A percentile compares a stretch with the other conserved stretches of the same genome.
These are phyloP conservation scores for Tylopilus plumbeoviolaceoides DNA, from an alignment of 768 basidiomycete species.

Conservation along the genomic window DNA sequence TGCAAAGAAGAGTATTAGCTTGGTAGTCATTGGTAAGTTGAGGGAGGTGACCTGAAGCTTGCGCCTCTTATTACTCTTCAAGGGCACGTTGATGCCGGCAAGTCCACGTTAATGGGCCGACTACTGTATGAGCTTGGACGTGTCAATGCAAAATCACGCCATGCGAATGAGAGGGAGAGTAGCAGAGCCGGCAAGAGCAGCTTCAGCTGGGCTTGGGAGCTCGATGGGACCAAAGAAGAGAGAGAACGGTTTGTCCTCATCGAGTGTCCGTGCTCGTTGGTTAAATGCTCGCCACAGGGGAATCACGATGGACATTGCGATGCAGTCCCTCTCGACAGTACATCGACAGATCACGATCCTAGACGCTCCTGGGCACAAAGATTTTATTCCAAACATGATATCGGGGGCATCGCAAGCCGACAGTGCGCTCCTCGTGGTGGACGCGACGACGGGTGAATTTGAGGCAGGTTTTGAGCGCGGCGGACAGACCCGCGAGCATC, in stretches of 20 bases:
- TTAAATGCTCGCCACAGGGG: conserved; percentile 51
- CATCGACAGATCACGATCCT: conserved; percentile 85
- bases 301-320: conserved; percentile 96
- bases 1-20: conserved; percentile 67
- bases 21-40: conserved; percentile 85
- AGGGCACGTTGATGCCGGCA: conserved; percentile 99
- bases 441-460: conserved; percentile 87
- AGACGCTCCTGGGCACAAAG: conserved; percentile 95
- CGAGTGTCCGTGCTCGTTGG: conserved; percentile 1
- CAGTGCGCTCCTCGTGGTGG: conserved; percentile 89
- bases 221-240: conserved; percentile 92
- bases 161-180: conserved; percentile 86
- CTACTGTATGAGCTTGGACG: conserved; percentile 88
- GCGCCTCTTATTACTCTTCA: conserved; percentile 11
- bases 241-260: conserved; percentile 66
- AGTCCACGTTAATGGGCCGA: conserved; percentile 96
- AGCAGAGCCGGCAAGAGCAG: conserved; percentile 88
- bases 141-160: conserved; percentile 78
- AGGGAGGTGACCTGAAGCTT: background rate
- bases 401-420: conserved; percentile 98
- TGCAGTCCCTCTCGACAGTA: conserved; percentile 70
- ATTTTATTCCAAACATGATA: conserved; percentile 99
- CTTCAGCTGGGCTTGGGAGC: conserved; percentile 97
- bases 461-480: conserved; percentile 93
- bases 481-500: conserved; percentile 94